Conservation (phyloP, 2,329 filamentous ascomycete species). For the Paecilomyces formosus region DNA sequence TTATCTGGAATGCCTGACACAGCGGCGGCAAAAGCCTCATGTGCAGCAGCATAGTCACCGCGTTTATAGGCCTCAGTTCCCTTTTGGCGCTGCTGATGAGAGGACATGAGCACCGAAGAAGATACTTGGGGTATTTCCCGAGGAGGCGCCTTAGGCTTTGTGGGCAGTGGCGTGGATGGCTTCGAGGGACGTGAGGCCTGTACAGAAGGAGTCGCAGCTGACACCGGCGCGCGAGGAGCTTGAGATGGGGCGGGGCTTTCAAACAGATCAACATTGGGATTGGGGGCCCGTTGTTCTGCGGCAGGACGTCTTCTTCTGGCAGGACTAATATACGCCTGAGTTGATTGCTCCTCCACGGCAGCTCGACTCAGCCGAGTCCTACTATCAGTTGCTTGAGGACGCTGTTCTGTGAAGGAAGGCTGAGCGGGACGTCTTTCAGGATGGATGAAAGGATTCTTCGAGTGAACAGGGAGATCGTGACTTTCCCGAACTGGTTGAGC, state of each 20-base stretch:
- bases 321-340: constrained; percentile 81
- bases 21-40: constrained; percentile 72
- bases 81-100: constrained; percentile 67
- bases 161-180: constrained; percentile 38
- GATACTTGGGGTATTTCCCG: constrained; percentile 58
- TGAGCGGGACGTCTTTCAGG: constrained; percentile 18
- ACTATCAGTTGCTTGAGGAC: constrained; percentile 38
- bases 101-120: constrained; percentile 62
- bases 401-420: constrained; percentile 52
- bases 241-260: constrained; percentile 37
- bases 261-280: constrained; percentile 57
- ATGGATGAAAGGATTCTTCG: constrained; percentile 4
- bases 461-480: background rate
- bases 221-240: constrained; percentile 24
- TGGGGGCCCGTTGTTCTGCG: constrained; percentile 35
- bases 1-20: constrained; percentile 64
- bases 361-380: constrained; percentile 62
- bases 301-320: constrained; percentile 63
- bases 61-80: constrained; percentile 89
- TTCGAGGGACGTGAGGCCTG: constrained; percentile 30
- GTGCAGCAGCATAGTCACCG: constrained; percentile 83
- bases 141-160: constrained; percentile 40
- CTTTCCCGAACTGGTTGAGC: constrained; percentile 11
- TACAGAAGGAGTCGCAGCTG: constrained; percentile 26
- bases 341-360: constrained; percentile 68